Conservation (phyloP, 371 early-diverging fungal genomes). For the Mortierella sp. region DNA sequence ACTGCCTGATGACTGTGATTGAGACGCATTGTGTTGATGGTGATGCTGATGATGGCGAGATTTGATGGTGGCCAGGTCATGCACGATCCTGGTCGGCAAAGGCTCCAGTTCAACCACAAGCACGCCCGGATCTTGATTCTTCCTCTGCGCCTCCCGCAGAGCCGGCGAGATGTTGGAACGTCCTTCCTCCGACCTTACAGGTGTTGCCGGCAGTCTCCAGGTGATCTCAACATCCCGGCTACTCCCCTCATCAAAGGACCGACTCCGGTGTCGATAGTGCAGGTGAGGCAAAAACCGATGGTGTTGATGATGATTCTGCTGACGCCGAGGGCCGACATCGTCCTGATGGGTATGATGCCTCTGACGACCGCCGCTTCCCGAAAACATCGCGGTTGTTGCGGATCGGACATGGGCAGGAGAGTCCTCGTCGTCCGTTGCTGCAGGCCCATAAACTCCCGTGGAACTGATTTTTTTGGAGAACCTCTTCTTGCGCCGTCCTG, state of each 20-base stretch:
- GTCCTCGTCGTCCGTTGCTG: conserved; percentile 48
- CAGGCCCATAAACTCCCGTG: conserved; percentile 9
- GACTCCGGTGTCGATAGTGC: conserved; percentile 34
- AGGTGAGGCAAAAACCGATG: conserved; percentile 17
- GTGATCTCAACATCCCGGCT: background rate
- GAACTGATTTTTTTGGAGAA: conserved; percentile 35
- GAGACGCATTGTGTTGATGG: background rate
- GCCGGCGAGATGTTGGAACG: conserved; percentile 21
- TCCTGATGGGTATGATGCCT: conserved; percentile 2
- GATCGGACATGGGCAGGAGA: conserved; percentile 15
- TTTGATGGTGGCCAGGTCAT: conserved; percentile 14
- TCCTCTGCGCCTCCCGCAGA: conserved; percentile 27
- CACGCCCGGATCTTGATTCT: conserved; percentile 26
- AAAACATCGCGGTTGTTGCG: background rate
- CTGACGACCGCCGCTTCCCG: conserved; percentile 7
- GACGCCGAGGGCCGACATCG: conserved; percentile 10
- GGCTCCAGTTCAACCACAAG: conserved; percentile 36
- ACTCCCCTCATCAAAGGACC: conserved; percentile 26
- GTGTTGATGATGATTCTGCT: background rate
- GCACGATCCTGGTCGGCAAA: conserved; percentile 22
- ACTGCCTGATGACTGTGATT: background rate
- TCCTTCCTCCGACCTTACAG: background rate
- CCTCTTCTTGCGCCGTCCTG: conserved; percentile 37
- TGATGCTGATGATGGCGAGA: background rate
- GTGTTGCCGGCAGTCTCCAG: background rate